Evolutionary conservation across 1,284 basidiomycete species (phyloP), one percentile per base, ranked within the genome.

Genomic region (Ganoderma boninense): DNA sequence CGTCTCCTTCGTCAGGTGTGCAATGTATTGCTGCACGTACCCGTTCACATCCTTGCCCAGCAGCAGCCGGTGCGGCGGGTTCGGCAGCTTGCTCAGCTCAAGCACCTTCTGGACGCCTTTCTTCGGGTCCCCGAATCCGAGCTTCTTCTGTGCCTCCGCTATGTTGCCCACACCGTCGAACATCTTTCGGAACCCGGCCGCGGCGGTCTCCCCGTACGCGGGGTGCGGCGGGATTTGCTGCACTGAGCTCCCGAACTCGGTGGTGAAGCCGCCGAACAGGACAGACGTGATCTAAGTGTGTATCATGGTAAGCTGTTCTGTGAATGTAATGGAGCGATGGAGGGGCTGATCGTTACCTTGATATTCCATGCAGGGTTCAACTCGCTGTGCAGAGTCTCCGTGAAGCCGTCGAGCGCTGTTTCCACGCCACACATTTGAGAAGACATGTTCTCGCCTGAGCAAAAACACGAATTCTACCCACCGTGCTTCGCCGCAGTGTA

Each of bases 381-480:
- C 59, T 79, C 77, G 49, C 76, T 73, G 6, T 71, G 70, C 23
- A 79, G 74, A 1, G 80, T 67, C 59, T 78, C 75, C 40, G 79
- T 82, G 71, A 81, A 78, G 1, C 77, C 82, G 71, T 84, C 29
- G 29, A 82, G 73, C 7, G 82, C 82, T 84, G 65, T 20, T 4
- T 1, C 2, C 38, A 7, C 20, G 3, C 40, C 2, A 32, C 29
- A 32, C 10, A 42, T 42, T 1, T 20, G 44, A 46, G 8, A 13
- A 46, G n/a, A 14, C 29, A 40, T 20, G 38, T 43, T 23, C 14
- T 46, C 44, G n/a, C 18, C 44, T 14, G 44, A 46, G n/a, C 16
- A 32, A 20, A 46, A 46, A 20, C 6, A 42, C 40, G 13, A 20
- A 1, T 7, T 14, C 18, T 18, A 61, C 72, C 49, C 57, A 82